Conservation (phyloP, 2,329 filamentous ascomycete species). For the Ceratocystiopsis minuta region DNA sequence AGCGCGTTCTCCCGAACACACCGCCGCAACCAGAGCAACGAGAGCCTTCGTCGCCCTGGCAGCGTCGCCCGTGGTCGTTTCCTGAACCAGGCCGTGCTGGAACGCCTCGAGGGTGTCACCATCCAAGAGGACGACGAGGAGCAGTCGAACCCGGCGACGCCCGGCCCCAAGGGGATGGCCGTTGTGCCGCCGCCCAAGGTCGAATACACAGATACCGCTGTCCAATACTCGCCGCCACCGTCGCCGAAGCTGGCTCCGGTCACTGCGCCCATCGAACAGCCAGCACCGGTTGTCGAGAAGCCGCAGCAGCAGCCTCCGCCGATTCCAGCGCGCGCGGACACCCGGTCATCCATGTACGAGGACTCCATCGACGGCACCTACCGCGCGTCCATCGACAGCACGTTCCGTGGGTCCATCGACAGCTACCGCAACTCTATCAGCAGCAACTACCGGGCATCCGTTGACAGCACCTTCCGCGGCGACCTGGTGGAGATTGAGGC, state of each 20-base stretch:
- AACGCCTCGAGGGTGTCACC: constrained; percentile 33
- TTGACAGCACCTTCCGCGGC: constrained; percentile 24
- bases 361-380: constrained; percentile 21
- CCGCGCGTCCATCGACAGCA: constrained; percentile 3
- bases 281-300: too few species aligned
- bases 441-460: too few species aligned
- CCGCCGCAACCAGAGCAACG: constrained; percentile 37
- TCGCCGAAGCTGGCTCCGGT: constrained; percentile 39
- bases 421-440: too few species aligned
- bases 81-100: constrained; percentile 35
- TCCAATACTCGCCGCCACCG: constrained; percentile 69
- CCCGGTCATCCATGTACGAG: constrained; percentile 10
- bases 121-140: constrained; percentile 30
- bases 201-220: constrained; percentile 55
- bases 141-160: constrained; percentile 1
- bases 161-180: neutral
- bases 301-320: constrained; percentile 10
- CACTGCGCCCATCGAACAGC: too few species aligned
- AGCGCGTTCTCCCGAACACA: constrained; percentile 33
- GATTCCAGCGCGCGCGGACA: constrained; percentile 18
- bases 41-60: constrained; percentile 36
- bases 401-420: too few species aligned
- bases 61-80: constrained; percentile 36
- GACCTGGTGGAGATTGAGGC: constrained; percentile 46
- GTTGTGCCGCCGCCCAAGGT: constrained; percentile 15